phyloP scores from a whole-genome alignment of 1,139 yeast genomes.

The Casaregolazyma lundiana region DNA sequence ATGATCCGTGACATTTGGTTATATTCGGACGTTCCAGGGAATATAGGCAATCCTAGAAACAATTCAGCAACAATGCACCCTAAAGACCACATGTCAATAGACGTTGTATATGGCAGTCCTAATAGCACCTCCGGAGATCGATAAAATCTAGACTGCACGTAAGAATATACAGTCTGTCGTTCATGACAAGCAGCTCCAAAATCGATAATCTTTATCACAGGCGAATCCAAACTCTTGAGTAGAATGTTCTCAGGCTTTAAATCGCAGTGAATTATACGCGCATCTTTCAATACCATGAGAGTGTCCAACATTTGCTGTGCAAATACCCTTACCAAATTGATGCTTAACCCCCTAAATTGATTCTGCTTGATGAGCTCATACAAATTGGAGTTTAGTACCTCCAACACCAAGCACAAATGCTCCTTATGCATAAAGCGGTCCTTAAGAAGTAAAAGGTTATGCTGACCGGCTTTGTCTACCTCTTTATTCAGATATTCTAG shows the following conservation, averaged over 20 bases:
- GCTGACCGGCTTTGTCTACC: slow-evolving; percentile 63
- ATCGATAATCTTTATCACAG: slow-evolving; percentile 88
- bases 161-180: slow-evolving; percentile 82
- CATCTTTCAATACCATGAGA: slow-evolving; percentile 70
- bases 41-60: slow-evolving; percentile 86
- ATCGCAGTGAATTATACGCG: slow-evolving; percentile 91
- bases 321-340: slow-evolving; percentile 72
- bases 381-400: slow-evolving; percentile 77
- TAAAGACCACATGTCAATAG: slow-evolving; percentile 97
- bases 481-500: slow-evolving; percentile 74
- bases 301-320: slow-evolving; percentile 80
- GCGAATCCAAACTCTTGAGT: slow-evolving; percentile 74
- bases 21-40: slow-evolving; percentile 93
- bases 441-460: slow-evolving; percentile 68
- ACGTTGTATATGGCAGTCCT: slow-evolving; percentile 80
- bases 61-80: slow-evolving; percentile 96
- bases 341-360: slow-evolving; percentile 85
- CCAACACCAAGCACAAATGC: slow-evolving; percentile 90
- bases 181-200: slow-evolving; percentile 97
- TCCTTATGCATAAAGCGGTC: slow-evolving; percentile 92
- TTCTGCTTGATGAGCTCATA: slow-evolving; percentile 91
- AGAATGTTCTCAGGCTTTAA: slow-evolving; percentile 93
- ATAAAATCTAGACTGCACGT: slow-evolving; percentile 92
- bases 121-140: slow-evolving; percentile 93
- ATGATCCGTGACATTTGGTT: slow-evolving; percentile 82